A percentile compares a stretch with the other conserved stretches of the same genome.
These are phyloP conservation scores for Tricholoma terreum DNA, from an alignment of 768 basidiomycete species.

Conservation along the genomic window DNA sequence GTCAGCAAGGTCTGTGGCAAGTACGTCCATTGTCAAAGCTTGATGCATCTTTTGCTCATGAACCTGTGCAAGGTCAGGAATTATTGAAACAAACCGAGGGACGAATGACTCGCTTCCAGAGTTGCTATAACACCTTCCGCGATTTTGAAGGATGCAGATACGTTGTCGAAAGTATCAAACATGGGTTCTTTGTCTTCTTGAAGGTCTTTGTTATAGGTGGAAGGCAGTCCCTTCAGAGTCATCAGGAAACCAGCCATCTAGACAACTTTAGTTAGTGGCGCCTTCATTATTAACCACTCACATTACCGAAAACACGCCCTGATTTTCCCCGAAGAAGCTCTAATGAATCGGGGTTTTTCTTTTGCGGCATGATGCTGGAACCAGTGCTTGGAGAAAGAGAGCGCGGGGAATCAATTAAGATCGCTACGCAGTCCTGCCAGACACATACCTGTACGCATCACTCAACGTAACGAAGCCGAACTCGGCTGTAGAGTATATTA, in stretches of 20 bases:
- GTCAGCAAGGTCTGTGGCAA: slow-evolving; percentile 98
- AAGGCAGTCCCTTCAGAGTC: slow-evolving; percentile 95
- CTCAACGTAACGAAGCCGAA: slow-evolving; percentile 96
- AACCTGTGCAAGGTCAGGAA: slow-evolving; percentile 50
- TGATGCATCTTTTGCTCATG: slow-evolving; percentile 86
- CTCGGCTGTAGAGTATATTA: slow-evolving; percentile 95
- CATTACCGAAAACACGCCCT: slow-evolving; percentile 92
- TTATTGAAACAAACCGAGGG: not conserved
- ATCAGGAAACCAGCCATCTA: slow-evolving; percentile 98
- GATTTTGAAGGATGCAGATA: slow-evolving; percentile 86
- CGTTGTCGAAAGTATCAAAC: slow-evolving; percentile 89
- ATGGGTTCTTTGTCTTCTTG: slow-evolving; percentile 99
- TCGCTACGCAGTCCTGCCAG: slow-evolving; percentile 1
- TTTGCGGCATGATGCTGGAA: slow-evolving; percentile 99
- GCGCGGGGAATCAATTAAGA: not conserved
- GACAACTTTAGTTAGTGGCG: slow-evolving; percentile 1
- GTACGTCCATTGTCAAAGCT: slow-evolving; percentile 94
- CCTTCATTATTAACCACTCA: slow-evolving; percentile 28
- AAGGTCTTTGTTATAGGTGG: slow-evolving; percentile 99
- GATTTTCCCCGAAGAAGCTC: slow-evolving; percentile 95
- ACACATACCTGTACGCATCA: slow-evolving; percentile 88
- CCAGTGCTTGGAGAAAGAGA: slow-evolving; percentile 65
- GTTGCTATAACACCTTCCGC: slow-evolving; percentile 94
- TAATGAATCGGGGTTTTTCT: slow-evolving; percentile 97
- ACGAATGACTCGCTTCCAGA: slow-evolving; percentile 57